Evolutionary conservation across 2,329 filamentous ascomycete genomes (phyloP).

Genomic region (Claviceps cyperi): DNA sequence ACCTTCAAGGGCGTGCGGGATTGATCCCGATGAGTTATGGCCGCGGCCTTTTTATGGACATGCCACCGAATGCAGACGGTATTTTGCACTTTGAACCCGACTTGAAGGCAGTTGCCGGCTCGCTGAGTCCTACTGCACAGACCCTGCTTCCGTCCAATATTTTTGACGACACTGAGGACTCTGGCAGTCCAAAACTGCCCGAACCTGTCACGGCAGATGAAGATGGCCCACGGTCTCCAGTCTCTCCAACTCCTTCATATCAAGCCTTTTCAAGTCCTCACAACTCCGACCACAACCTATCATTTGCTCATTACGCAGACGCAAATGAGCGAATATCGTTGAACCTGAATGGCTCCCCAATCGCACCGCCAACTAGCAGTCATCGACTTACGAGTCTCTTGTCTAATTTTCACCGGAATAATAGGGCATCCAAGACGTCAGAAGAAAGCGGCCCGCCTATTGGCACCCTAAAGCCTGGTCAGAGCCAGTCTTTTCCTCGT

Average conservation of each 20-base stretch:
- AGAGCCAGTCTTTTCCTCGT: slow-evolving; percentile 65
- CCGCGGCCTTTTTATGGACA: slow-evolving; percentile 37
- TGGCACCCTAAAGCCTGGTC: slow-evolving; percentile 53
- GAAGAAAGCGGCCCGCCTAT: slow-evolving; percentile 40
- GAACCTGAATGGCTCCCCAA: slow-evolving; percentile 25
- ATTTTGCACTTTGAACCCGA: slow-evolving; percentile 45
- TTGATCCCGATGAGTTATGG: slow-evolving; percentile 38
- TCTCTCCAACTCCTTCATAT: slow-evolving; percentile 41
- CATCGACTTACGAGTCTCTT: slow-evolving; percentile 36
- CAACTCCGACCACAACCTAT: slow-evolving; percentile 43
- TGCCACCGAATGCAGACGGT: slow-evolving; percentile 23
- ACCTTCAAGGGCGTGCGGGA: slow-evolving; percentile 37
- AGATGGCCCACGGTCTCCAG: slow-evolving; percentile 44
- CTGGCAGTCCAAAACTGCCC: slow-evolving; percentile 18
- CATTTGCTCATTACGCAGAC: slow-evolving; percentile 37
- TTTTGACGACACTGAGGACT: slow-evolving; percentile 46
- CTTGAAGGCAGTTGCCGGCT: slow-evolving; percentile 47
- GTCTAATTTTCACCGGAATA: slow-evolving; percentile 46
- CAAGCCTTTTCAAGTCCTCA: slow-evolving; percentile 48
- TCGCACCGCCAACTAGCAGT: slow-evolving; percentile 14
- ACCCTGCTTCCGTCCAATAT: slow-evolving; percentile 57
- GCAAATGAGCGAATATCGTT: slow-evolving; percentile 30
- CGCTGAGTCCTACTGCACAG: slow-evolving; percentile 64
- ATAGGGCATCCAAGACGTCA: slow-evolving; percentile 40
- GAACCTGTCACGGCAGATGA: slow-evolving; percentile 17